Conservation (phyloP, 106 monocot genomes). For the Dendrobium officinale region DNA sequence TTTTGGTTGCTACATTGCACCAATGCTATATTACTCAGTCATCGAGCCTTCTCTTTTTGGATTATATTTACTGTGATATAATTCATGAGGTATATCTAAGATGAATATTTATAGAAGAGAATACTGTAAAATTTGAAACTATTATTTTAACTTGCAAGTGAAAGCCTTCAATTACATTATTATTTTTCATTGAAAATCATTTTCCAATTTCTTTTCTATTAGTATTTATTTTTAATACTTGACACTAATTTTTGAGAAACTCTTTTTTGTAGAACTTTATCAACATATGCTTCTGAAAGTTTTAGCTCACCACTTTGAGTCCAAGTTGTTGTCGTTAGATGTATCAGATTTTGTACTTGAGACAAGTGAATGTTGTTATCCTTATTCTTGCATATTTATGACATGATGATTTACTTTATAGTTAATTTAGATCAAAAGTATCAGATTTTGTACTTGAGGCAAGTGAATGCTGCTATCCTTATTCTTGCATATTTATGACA, state of each 20-base stretch:
- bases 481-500: neutral
- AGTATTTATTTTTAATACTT: neutral
- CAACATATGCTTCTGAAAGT: constrained; percentile 81
- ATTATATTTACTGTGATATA: no score
- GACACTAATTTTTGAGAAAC: constrained; percentile 14
- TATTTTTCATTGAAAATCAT: constrained; percentile 10
- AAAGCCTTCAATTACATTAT: no score
- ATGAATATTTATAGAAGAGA: no score
- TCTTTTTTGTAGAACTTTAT: constrained; percentile 42
- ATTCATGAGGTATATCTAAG: no score
- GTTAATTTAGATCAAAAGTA: neutral
- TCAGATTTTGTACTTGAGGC: constrained; percentile 67
- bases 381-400: neutral
- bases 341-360: constrained; percentile 58
- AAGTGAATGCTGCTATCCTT: constrained; percentile 8
- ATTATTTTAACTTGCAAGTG: no score
- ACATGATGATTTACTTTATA: neutral
- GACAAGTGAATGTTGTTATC: constrained; percentile 22
- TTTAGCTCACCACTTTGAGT: constrained; percentile 59
- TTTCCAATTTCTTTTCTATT: neutral
- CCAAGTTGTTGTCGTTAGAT: constrained; percentile 67
- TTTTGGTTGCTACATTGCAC: no score
- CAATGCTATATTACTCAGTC: no score
- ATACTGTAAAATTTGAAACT: no score
- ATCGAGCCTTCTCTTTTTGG: no score